Conservation (phyloP, 1,284 basidiomycete species). For the Cutaneotrichosporon spelunceum region DNA sequence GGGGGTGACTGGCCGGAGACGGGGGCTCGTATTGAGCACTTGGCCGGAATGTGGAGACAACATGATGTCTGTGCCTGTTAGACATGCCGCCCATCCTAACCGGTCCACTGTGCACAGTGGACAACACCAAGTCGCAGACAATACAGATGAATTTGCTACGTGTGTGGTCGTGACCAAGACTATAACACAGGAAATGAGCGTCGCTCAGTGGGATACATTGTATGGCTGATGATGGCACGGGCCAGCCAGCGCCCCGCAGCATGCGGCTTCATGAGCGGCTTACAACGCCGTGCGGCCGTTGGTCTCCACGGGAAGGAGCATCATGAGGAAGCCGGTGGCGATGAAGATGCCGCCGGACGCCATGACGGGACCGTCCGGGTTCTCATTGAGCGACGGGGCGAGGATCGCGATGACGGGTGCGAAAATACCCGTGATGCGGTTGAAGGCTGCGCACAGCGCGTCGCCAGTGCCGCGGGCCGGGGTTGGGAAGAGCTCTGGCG, state of each 20-base stretch:
- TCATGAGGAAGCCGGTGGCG: constrained; percentile 53
- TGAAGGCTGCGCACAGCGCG: constrained; percentile 58
- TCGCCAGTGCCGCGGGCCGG: constrained; percentile 65
- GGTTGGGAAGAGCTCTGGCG: constrained; percentile 65
- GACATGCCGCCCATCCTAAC: too few relatives aligned
- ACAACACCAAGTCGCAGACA: neutral
- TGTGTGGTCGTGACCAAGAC: neutral
- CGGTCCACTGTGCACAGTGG: too few relatives aligned
- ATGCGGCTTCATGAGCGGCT: neutral
- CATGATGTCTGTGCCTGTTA: too few relatives aligned
- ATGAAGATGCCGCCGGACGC: constrained; percentile 61
- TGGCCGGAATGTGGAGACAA: too few relatives aligned
- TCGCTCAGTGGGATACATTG: neutral
- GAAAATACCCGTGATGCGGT: constrained; percentile 58
- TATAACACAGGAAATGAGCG: neutral
- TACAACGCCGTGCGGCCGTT: constrained; percentile 40
- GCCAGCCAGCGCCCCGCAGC: neutral
- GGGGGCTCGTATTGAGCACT: too few relatives aligned
- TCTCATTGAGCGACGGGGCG: constrained; percentile 20
- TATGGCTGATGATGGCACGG: neutral
- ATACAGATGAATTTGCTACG: neutral
- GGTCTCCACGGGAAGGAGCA: constrained; percentile 62
- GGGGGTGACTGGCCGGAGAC: too few relatives aligned
- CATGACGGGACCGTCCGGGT: constrained; percentile 57
- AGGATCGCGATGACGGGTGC: constrained; percentile 39